Conservation (phyloP, 257 asterid species). For the Eucommia ulmoides region DNA sequence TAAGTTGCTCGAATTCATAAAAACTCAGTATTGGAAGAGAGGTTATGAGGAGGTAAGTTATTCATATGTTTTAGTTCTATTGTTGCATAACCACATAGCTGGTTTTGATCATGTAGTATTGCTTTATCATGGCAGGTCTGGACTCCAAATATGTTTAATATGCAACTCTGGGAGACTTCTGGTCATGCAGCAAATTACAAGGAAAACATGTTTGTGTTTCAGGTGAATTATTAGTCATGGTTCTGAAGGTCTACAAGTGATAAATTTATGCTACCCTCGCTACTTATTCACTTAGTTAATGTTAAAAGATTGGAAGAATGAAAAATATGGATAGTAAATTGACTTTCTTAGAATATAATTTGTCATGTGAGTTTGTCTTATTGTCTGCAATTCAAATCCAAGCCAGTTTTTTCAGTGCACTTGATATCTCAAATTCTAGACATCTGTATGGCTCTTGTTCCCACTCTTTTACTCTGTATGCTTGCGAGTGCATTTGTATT, state of each 20-base stretch:
- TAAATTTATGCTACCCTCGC: too few relatives aligned
- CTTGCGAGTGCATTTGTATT: too few relatives aligned
- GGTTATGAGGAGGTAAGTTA: conserved; percentile 82
- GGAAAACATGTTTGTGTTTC: conserved; percentile 96
- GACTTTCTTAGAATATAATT: too few relatives aligned
- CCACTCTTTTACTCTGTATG: too few relatives aligned
- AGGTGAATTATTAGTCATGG: conserved; percentile 29
- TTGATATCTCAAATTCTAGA: too few relatives aligned
- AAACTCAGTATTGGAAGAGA: conserved; percentile 75
- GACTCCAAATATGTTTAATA: conserved; percentile 90
- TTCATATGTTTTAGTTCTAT: conserved; percentile 9
- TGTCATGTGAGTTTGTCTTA: too few relatives aligned
- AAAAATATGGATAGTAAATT: too few relatives aligned
- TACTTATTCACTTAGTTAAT: too few relatives aligned
- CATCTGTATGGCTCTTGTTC: too few relatives aligned
- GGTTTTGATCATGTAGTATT: conserved; percentile 7
- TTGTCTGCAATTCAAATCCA: too few relatives aligned
- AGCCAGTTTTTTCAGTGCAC: too few relatives aligned
- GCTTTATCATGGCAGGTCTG: conserved; percentile 49
- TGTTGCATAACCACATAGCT: conserved; percentile 1
- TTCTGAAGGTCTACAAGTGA: background rate
- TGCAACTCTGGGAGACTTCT: conserved; percentile 98
- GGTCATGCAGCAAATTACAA: conserved; percentile 99
- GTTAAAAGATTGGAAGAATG: too few relatives aligned
- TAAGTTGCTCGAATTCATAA: conserved; percentile 71